A percentile compares a stretch with the other conserved stretches of the same genome.
These are phyloP conservation scores for Cutaneotrichosporon sp. DNA, from an alignment of 1,284 basidiomycete species.

Conservation along the genomic window DNA sequence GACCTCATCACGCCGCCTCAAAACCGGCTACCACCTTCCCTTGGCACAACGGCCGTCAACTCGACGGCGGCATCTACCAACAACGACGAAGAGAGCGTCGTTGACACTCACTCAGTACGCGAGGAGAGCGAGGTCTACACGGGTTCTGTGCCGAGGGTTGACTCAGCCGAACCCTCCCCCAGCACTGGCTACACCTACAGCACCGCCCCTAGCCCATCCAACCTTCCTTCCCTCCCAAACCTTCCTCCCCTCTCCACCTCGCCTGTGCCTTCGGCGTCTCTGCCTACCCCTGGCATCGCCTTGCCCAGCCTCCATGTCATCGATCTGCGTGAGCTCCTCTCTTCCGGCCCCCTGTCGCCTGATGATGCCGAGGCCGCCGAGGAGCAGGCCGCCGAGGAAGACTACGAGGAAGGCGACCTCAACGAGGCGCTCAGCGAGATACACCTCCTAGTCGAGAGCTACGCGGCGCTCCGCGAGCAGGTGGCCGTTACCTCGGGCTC, in stretches of 20 bases:
- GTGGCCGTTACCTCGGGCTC: not conserved
- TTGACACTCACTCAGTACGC: no score
- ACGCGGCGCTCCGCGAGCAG: not conserved
- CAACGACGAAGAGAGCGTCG: not conserved
- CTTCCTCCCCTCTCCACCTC: no score
- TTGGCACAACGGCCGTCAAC: not conserved
- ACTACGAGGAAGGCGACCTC: not conserved
- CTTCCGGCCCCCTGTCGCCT: no score
- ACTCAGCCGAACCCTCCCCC: no score
- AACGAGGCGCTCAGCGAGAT: not conserved
- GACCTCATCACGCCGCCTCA: not conserved
- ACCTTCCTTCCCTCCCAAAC: no score
- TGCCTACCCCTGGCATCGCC: no score
- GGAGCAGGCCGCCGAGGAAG: not conserved
- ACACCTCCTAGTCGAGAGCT: not conserved
- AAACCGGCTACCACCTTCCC: not conserved
- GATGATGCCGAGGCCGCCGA: no score
- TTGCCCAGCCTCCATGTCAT: not conserved
- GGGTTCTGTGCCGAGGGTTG: no score
- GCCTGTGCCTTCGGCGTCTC: no score
- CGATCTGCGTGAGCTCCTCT: conserved; percentile 2
- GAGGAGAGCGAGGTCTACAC: no score
- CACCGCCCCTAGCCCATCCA: no score
- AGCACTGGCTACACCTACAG: no score
- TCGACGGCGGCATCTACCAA: not conserved